Conservation (phyloP, 495 filamentous ascomycete species). For the Aspergillus steynii region DNA sequence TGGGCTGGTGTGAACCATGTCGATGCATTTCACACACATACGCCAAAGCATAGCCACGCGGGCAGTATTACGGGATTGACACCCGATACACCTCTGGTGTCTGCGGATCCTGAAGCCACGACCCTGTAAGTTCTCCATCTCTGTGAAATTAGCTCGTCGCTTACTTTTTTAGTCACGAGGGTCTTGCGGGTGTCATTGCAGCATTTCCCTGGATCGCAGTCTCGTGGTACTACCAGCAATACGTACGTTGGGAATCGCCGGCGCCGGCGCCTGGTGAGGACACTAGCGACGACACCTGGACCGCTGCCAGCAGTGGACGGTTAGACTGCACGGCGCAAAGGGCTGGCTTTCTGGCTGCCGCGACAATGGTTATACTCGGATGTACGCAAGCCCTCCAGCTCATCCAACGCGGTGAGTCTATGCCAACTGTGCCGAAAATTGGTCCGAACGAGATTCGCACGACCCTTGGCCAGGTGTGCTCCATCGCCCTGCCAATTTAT, state of each 20-base stretch:
- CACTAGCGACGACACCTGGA: constrained; percentile 6
- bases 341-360: constrained; percentile 18
- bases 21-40: constrained; percentile 16
- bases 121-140: constrained; percentile 13
- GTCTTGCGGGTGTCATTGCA: constrained; percentile 32
- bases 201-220: constrained; percentile 43
- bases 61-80: constrained; percentile 14
- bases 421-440: constrained; percentile 20
- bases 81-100: constrained; percentile 7
- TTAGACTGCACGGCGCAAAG: constrained; percentile 13
- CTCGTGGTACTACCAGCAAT: constrained; percentile 42
- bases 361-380: constrained; percentile 32
- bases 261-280: constrained; percentile 7
- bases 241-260: constrained; percentile 21
- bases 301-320: constrained; percentile 5
- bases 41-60: constrained; percentile 15
- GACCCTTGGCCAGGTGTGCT: constrained; percentile 27
- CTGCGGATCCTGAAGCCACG: constrained; percentile 6
- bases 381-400: constrained; percentile 22
- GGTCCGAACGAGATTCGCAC: constrained; percentile 16
- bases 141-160: constrained; percentile 16
- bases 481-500: constrained; percentile 56
- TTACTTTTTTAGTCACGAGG: constrained; percentile 28
- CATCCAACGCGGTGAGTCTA: constrained; percentile 12
- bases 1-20: constrained; percentile 5